These are phyloP conservation scores for Wickerhamomyces bisporus DNA, from an alignment of 805 yeast species.

Conservation along the genomic window DNA sequence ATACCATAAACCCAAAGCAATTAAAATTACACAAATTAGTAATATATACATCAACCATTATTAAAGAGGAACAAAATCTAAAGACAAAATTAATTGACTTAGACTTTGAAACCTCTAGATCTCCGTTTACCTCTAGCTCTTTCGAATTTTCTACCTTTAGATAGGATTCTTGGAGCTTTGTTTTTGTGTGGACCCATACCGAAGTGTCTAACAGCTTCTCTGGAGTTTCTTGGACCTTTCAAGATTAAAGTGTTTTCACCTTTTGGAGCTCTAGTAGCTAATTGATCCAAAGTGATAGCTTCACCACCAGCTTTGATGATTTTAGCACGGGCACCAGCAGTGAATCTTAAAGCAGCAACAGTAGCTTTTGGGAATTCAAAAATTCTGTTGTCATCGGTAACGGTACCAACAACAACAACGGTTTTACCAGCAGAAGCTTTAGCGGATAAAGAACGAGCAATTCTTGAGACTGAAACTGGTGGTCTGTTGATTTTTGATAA, in stretches of 20 bases:
- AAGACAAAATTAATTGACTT: slow-evolving; percentile 32
- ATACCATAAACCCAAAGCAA: slow-evolving; percentile 14
- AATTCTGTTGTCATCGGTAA: slow-evolving; percentile 96
- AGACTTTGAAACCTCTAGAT: slow-evolving; percentile 99
- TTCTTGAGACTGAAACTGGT: slow-evolving; percentile 94
- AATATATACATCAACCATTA: slow-evolving; percentile 16
- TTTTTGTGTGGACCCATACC: slow-evolving; percentile 99
- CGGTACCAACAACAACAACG: slow-evolving; percentile 98
- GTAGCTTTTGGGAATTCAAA: slow-evolving; percentile 93
- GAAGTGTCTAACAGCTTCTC: slow-evolving; percentile 99
- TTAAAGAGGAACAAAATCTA: slow-evolving; percentile 4
- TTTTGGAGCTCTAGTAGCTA: slow-evolving; percentile 98
- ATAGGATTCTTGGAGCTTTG: slow-evolving; percentile 97
- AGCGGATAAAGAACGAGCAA: slow-evolving; percentile 77
- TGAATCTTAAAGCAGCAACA: slow-evolving; percentile 98
- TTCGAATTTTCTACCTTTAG: slow-evolving; percentile 99
- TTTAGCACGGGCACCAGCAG: slow-evolving; percentile 98
- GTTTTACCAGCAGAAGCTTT: slow-evolving; percentile 85
- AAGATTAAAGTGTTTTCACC: slow-evolving; percentile 97
- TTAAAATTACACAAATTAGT: slow-evolving; percentile 6
- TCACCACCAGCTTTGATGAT: slow-evolving; percentile 99
- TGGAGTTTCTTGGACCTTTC: slow-evolving; percentile 98
- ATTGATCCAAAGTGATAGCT: slow-evolving; percentile 98
- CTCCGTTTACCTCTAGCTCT: slow-evolving; percentile 99
- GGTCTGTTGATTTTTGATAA: slow-evolving; percentile 99